Evolutionary conservation across 1,139 yeast species (phyloP), one percentile per base, ranked within the genome.

Genomic region (Yarrowia galli): DNA sequence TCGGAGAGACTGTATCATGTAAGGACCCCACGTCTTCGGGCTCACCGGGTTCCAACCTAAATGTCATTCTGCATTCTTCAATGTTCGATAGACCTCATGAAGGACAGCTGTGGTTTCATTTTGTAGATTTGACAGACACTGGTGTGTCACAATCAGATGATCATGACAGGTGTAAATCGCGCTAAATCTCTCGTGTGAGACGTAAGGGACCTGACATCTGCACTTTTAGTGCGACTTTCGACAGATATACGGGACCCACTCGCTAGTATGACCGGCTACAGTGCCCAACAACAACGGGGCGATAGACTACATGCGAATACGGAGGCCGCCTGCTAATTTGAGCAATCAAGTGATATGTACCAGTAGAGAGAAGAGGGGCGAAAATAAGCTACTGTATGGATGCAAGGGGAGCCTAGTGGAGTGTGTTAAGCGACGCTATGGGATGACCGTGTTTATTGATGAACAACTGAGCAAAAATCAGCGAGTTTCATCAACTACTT

Each of bases 281-380:
- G 4, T 28, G 9, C 32, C 32, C 32, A 28, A 5, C 32, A 10
- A 28, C 4, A 28, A 3, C 49, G 49, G 49, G 1, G 49, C 49
- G 49, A 45, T 45, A 45, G 49, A 9, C 12, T 22, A 23, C 49
- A 45, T 45, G 32, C 51, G 51, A 46, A 46, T 46, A 46, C 51
- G 35, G 51, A 1, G 36, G n/a, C 51, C 15, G 51, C 51, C 32
- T 28, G 5, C 23, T 10, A 3, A 23, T 16, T 9, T 1, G 22
- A 46, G 35, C 51, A 46, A 46, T n/a, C 51, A 25, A 46, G 51
- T 10, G 51, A 8, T 25, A 8, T 15, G n/a, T n/a, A 28, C 32
- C 7, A 15, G n/a, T 46, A 15, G 16, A 5, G 9, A 22, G 12
- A 18, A 5, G 2, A 16, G 20, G 6, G 32, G 22, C 13, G 3